phyloP scores from a whole-genome alignment of 1,284 basidiomycete genomes.

The Cryptococcus sp. region DNA sequence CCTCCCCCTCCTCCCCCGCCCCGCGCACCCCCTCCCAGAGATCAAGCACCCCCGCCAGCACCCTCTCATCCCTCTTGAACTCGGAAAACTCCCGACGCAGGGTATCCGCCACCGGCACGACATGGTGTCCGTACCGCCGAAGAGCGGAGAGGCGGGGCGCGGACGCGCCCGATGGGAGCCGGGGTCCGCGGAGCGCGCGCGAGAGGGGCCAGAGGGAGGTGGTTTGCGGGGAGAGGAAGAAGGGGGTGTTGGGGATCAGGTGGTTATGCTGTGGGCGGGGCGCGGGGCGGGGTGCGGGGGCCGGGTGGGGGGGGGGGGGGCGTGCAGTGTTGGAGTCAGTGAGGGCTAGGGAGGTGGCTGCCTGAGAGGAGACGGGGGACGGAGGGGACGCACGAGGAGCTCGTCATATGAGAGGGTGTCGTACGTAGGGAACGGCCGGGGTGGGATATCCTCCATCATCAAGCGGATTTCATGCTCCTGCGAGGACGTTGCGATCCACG shows the following conservation, averaged over 20 bases:
- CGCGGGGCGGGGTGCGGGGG: too few species aligned
- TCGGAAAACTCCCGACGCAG: slow-evolving; percentile 39
- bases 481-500: too few species aligned
- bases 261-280: slow-evolving; percentile 45
- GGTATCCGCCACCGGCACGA: slow-evolving; percentile 49
- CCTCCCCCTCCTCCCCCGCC: slow-evolving; percentile 9
- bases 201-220: slow-evolving; percentile 30
- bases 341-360: neutral
- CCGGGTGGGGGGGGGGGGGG: too few species aligned
- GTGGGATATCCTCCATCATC: slow-evolving; percentile 1
- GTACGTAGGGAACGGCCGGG: slow-evolving; percentile 24
- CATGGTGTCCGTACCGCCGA: slow-evolving; percentile 33
- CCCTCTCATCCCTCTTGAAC: slow-evolving; percentile 43
- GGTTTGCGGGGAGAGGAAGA: slow-evolving; percentile 29
- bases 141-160: slow-evolving; percentile 29
- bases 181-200: neutral
- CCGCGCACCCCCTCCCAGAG: slow-evolving; percentile 43
- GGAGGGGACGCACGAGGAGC: slow-evolving; percentile 25
- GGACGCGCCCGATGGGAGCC: slow-evolving; percentile 2
- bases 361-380: neutral
- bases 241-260: slow-evolving; percentile 40
- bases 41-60: slow-evolving; percentile 47
- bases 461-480: neutral
- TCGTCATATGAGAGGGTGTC: slow-evolving; percentile 20
- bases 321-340: too few species aligned